A percentile compares a stretch with the other conserved stretches of the same genome.
phyloP scores from a whole-genome alignment of 495 filamentous ascomycete species.

The Ascobolus immersus region DNA sequence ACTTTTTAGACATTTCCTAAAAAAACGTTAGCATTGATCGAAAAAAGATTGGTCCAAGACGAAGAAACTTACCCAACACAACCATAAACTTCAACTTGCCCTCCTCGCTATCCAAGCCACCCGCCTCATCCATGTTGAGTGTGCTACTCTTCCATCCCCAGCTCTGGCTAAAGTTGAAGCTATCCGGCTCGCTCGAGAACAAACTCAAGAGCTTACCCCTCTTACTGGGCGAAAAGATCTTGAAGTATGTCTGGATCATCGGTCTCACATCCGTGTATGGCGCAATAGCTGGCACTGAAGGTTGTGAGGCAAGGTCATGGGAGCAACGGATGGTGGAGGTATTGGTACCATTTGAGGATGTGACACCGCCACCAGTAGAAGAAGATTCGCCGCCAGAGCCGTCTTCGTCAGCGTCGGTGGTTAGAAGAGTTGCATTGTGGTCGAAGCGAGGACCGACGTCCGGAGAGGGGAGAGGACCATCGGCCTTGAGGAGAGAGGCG shows the following conservation, averaged over 20 bases:
- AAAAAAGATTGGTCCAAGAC: too few species aligned
- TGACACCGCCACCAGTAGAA: neutral
- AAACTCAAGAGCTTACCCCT: slow-evolving; percentile 31
- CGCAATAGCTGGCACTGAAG: slow-evolving; percentile 23
- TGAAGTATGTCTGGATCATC: slow-evolving; percentile 36
- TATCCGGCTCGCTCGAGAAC: slow-evolving; percentile 32
- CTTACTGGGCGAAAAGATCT: slow-evolving; percentile 32
- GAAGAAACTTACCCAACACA: slow-evolving; percentile 22
- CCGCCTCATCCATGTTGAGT: slow-evolving; percentile 30
- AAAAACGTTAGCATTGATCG: too few species aligned
- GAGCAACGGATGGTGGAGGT: too few species aligned
- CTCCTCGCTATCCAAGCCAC: slow-evolving; percentile 21
- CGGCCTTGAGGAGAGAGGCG: neutral
- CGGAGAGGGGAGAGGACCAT: neutral
- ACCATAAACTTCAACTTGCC: slow-evolving; percentile 31
- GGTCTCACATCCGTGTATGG: slow-evolving; percentile 30
- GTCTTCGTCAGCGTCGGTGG: neutral
- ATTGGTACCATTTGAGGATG: too few species aligned
- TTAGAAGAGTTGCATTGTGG: neutral
- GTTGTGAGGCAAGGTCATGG: too few species aligned
- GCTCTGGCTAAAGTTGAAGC: slow-evolving; percentile 37
- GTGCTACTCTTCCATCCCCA: slow-evolving; percentile 39
- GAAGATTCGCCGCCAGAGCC: neutral
- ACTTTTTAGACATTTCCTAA: too few species aligned
- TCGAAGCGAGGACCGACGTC: neutral